Base-by-base conservation (phyloP, 208 protist species). In the Crithidia mellificae region DNA sequence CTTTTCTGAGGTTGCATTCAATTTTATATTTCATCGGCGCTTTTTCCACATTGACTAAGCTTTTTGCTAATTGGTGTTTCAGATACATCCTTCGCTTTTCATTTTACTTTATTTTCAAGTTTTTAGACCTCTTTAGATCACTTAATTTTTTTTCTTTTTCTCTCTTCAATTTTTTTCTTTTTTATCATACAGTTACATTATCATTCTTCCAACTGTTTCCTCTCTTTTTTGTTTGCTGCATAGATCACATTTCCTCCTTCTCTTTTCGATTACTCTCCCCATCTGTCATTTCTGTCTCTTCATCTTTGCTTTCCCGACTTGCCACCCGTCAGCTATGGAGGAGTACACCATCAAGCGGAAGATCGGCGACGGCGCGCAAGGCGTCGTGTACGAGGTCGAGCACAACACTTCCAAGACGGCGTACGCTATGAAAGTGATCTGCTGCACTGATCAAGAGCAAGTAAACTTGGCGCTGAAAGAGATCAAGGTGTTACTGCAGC, bases 371-470 rank as follows among this genome's bases (percentile, higher is more conserved):
- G 91, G 91, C 22, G 85, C 87, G 15, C 86, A 96, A 50, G 91
- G 91, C 19, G 61, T 82, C 17, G 87, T 96, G n/a, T 92, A 88
- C 63, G 54, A 81, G 57, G 91, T 95, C 2, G 50, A 71, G 24
- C 83, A 94, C 63, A 72, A 66, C 30, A 54, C 63, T 39, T 81
- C 75, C 14, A 77, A 80, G 27, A 77, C 79, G 57, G 46, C 64
- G 25, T 87, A 93, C 65, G 91, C 91, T 20, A 89, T 94, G 83
- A 96, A 96, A 63, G 80, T 94, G 8, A 91, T 96, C 51, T 81
- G 73, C 64, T 93, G 87, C 72, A 29, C 50, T 2, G 82, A 85
- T 44, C 74, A 89, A 36, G 72, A 77, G 44, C 77, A 85, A 58
- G 81, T 93, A 30, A 93, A 94, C 62, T 43, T 72, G 15, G 91